phyloP scores from a whole-genome alignment of 2,329 filamentous ascomycete species.

The Dothistroma pini region DNA sequence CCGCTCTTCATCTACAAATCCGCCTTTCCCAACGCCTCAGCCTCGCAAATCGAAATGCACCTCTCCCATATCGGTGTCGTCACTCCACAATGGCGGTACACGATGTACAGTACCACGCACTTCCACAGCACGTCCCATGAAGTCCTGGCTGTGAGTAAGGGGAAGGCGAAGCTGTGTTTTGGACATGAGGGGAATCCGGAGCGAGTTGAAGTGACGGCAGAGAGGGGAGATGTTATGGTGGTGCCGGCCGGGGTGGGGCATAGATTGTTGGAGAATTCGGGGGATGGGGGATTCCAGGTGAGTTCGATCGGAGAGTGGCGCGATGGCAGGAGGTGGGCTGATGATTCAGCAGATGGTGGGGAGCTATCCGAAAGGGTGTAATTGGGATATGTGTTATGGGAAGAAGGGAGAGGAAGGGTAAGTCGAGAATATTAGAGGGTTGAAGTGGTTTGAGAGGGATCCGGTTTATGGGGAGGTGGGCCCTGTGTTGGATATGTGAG shows the following conservation, averaged over 20 bases:
- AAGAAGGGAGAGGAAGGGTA: slow-evolving; percentile 53
- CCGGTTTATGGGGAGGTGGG: slow-evolving; percentile 57
- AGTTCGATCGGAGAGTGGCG: too few relatives aligned
- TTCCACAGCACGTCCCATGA: slow-evolving; percentile 67
- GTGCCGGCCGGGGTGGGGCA: slow-evolving; percentile 65
- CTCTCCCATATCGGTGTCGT: slow-evolving; percentile 54
- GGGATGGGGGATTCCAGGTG: slow-evolving; percentile 47
- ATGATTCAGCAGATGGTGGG: slow-evolving; percentile 61
- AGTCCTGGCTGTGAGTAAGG: slow-evolving; percentile 58
- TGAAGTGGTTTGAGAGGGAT: slow-evolving; percentile 59
- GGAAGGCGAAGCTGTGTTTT: slow-evolving; percentile 61
- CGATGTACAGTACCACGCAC: slow-evolving; percentile 64
- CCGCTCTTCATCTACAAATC: slow-evolving; percentile 64
- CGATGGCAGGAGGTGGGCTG: too few relatives aligned
- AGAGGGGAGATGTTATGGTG: slow-evolving; percentile 60
- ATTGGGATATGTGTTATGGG: slow-evolving; percentile 72
- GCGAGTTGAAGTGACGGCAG: slow-evolving; percentile 54
- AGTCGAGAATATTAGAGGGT: slow-evolving; percentile 44
- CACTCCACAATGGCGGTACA: slow-evolving; percentile 63
- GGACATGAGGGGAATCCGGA: slow-evolving; percentile 60
- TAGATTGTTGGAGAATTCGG: slow-evolving; percentile 56
- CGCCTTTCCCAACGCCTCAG: slow-evolving; percentile 49
- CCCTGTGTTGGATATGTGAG: slow-evolving; percentile 45
- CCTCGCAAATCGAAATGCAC: slow-evolving; percentile 55
- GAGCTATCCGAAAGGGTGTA: slow-evolving; percentile 54